A percentile compares a stretch with the other conserved stretches of the same genome.
Conservation (phyloP, 495 filamentous ascomycete genomes). For the Aspergillus campestris region DNA sequence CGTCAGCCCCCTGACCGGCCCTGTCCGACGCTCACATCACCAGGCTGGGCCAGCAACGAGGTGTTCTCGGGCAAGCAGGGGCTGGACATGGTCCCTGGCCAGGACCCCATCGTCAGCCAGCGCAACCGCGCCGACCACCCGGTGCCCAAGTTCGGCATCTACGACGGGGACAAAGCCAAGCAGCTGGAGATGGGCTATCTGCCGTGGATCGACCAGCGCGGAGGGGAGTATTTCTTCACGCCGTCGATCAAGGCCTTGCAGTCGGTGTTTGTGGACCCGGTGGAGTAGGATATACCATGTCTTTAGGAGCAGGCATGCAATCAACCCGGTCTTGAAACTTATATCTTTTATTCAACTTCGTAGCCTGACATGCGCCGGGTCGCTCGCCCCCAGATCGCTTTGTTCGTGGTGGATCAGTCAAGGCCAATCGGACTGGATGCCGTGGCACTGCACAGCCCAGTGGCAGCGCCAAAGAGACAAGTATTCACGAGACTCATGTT, state of each 20-base stretch:
- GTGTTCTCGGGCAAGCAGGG: too few relatives aligned
- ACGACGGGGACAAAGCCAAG: slow-evolving; percentile 2
- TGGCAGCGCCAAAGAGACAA: too few relatives aligned
- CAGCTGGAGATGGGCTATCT: slow-evolving; percentile 5
- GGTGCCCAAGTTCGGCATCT: too few relatives aligned
- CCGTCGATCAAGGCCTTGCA: slow-evolving; percentile 10
- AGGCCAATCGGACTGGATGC: too few relatives aligned
- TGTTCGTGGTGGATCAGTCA: too few relatives aligned
- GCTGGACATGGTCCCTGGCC: not conserved
- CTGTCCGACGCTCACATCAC: too few relatives aligned
- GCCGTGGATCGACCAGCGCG: slow-evolving; percentile 12
- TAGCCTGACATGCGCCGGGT: too few relatives aligned
- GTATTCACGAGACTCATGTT: too few relatives aligned
- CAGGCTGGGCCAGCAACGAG: slow-evolving; percentile 1
- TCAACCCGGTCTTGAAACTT: too few relatives aligned
- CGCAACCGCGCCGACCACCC: slow-evolving; percentile 11
- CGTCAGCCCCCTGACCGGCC: not conserved
- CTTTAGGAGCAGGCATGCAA: not conserved
- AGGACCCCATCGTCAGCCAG: slow-evolving; percentile 16
- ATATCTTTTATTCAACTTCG: too few relatives aligned
- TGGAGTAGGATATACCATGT: not conserved
- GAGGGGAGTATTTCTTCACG: slow-evolving; percentile 19
- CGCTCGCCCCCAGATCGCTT: too few relatives aligned
- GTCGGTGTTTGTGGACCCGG: not conserved
- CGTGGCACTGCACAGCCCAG: too few relatives aligned